Percentiles rank a stretch among this genome's conserved stretches.
These are phyloP conservation scores for Secale cereale DNA, from an alignment of 176 grass and related monocot genomes.

Conservation along the genomic window DNA sequence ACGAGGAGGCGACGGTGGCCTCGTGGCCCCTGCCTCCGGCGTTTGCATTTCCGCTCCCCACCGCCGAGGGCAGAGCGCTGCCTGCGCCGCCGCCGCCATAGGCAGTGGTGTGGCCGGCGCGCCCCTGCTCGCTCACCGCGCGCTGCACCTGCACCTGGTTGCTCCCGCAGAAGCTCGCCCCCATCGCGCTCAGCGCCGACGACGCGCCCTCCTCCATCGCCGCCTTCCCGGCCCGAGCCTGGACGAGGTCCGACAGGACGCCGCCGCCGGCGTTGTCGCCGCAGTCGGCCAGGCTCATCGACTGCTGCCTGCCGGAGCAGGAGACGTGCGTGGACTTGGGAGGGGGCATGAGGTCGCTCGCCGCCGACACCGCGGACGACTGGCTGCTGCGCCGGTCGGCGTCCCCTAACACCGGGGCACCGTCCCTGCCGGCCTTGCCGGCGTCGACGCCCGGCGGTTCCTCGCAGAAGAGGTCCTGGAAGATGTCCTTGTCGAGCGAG, in stretches of 20 bases:
- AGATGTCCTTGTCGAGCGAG: conserved; percentile 75
- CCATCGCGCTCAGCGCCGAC: conserved; percentile 58
- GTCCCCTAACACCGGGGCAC: background rate
- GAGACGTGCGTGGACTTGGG: conserved; percentile 47
- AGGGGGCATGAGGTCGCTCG: conserved; percentile 63
- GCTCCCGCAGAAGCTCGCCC: conserved; percentile 74
- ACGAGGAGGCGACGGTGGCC: conserved; percentile 35
- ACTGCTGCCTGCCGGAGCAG: conserved; percentile 39
- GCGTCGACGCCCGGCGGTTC: background rate
- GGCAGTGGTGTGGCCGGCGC: background rate
- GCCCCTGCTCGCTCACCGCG: conserved; percentile 24
- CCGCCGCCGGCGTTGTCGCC: conserved; percentile 6
- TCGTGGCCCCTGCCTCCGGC: conserved; percentile 13
- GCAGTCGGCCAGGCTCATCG: conserved; percentile 22
- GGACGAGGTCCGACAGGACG: conserved; percentile 34
- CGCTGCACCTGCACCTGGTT: conserved; percentile 50
- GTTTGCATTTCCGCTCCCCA: conserved; percentile 39
- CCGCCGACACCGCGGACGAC: background rate
- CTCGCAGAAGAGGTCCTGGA: conserved; percentile 67
- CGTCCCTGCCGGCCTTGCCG: background rate
- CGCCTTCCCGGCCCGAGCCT: background rate
- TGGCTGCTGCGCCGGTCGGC: background rate
- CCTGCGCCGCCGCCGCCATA: background rate
- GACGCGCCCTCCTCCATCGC: conserved; percentile 34
- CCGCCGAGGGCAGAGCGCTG: conserved; percentile 28